phyloP scores from a whole-genome alignment of 169 alveolate genomes.

The Sarcocystis neurona region DNA sequence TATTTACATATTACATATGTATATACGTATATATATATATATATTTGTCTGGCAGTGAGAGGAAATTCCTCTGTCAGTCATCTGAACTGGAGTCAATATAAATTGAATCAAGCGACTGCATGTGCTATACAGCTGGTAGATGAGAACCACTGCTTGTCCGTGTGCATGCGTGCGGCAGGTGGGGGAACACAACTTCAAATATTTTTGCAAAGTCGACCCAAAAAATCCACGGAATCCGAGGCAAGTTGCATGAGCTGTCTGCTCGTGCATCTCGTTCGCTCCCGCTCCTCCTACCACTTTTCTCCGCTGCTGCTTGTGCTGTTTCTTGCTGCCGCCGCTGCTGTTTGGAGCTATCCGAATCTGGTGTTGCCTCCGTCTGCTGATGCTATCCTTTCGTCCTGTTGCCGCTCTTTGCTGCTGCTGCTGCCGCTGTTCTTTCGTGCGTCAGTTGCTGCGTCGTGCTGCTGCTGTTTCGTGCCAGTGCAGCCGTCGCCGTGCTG shows the following conservation, averaged over 20 bases:
- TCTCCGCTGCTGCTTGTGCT: not conserved
- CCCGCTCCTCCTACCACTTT: not conserved
- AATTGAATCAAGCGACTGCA: too few relatives aligned
- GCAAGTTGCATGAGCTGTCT: not conserved
- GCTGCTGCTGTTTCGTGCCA: too few relatives aligned
- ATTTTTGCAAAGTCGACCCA: constrained; percentile 85
- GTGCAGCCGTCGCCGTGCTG: too few relatives aligned
- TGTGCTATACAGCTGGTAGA: not conserved
- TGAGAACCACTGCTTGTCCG: not conserved
- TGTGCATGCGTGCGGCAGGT: constrained; percentile 18
- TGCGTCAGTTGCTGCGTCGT: too few relatives aligned
- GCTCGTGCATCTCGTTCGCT: not conserved
- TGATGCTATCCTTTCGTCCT: too few relatives aligned
- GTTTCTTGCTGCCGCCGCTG: not conserved
- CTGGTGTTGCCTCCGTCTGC: too few relatives aligned
- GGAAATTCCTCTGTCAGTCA: too few relatives aligned
- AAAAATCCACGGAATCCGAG: constrained; percentile 20
- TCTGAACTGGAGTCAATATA: too few relatives aligned
- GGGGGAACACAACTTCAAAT: constrained; percentile 88
- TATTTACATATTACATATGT: too few relatives aligned
- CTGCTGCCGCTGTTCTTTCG: too few relatives aligned
- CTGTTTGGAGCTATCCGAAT: too few relatives aligned
- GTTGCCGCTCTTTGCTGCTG: too few relatives aligned
- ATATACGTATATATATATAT: not conserved
- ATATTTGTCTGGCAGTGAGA: not conserved